These are phyloP conservation scores for Chamaecrista fasciculata DNA, from an alignment of 306 rosid species.

Conservation along the genomic window DNA sequence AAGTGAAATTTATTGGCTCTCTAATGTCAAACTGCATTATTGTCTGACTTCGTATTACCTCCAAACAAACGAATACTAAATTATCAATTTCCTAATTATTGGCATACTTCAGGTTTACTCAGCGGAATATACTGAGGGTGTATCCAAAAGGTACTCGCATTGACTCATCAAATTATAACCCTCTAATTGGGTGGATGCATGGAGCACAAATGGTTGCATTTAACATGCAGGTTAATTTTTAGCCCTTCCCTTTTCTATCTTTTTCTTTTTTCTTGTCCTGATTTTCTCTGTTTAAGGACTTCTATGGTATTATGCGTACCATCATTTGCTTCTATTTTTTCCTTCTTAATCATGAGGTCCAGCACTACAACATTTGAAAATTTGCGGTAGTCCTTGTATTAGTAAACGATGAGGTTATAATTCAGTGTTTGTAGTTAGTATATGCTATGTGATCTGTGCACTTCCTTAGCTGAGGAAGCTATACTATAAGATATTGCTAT, in stretches of 20 bases:
- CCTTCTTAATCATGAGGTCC: constrained; percentile 4
- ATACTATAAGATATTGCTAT: not conserved
- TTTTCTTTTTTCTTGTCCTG: not conserved
- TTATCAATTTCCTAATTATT: constrained; percentile 22
- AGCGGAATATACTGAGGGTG: constrained; percentile 84
- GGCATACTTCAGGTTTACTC: constrained; percentile 72
- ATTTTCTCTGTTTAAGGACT: constrained; percentile 3
- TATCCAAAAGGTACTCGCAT: constrained; percentile 93
- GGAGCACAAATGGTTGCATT: constrained; percentile 99
- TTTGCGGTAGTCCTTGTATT: not conserved
- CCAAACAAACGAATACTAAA: constrained; percentile 4
- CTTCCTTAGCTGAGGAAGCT: not conserved
- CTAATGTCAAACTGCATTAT: not conserved
- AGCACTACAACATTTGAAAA: not conserved
- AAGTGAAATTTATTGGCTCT: not conserved
- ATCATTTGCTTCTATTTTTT: not conserved
- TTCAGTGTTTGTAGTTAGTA: not conserved
- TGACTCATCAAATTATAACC: constrained; percentile 96
- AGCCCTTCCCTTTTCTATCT: not conserved
- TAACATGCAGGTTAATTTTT: constrained; percentile 96
- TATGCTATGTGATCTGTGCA: not conserved
- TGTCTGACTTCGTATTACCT: not conserved
- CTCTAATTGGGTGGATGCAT: constrained; percentile 92
- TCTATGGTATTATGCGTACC: not conserved
- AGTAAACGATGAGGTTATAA: not conserved